Evolutionary conservation across 768 basidiomycete genomes (phyloP).

Genomic region (Rhodotorula taiwanensis): DNA sequence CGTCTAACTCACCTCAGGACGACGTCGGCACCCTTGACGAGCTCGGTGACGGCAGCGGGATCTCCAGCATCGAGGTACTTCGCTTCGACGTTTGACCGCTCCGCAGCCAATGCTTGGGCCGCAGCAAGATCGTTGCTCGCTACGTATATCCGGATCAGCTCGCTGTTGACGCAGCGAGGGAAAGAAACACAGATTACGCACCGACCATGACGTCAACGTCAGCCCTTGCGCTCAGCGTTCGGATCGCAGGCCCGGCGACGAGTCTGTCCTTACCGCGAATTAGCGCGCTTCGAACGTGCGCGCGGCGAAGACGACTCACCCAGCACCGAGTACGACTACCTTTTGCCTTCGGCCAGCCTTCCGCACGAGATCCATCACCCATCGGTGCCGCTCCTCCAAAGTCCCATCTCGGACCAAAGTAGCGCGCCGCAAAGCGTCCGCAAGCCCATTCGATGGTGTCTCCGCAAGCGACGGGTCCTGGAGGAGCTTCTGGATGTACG

Average conservation of each 20-base stretch:
- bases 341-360: conserved; percentile 44
- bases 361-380: conserved; percentile 56
- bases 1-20: conserved; percentile 62
- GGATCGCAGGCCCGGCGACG: conserved; percentile 83
- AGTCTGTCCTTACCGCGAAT: conserved; percentile 50
- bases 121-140: conserved; percentile 67
- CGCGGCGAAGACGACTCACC: too few species aligned
- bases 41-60: conserved; percentile 47
- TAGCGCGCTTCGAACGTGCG: too few species aligned
- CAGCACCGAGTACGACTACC: conserved; percentile 77
- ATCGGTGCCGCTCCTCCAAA: conserved; percentile 53
- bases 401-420: conserved; percentile 61
- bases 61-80: conserved; percentile 59
- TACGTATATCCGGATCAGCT: conserved; percentile 41
- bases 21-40: conserved; percentile 64
- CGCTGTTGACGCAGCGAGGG: conserved; percentile 5
- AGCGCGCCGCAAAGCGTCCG: conserved; percentile 57
- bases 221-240: conserved; percentile 51
- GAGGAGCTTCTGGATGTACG: conserved; percentile 58
- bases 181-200: conserved; percentile 47
- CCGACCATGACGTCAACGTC: conserved; percentile 72
- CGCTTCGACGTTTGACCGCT: conserved; percentile 54
- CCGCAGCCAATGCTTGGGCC: conserved; percentile 49
- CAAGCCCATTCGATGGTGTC: conserved; percentile 42
- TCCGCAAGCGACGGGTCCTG: conserved; percentile 44